Evolutionary conservation across 1,139 yeast genomes (phyloP).

Genomic region (Blastobotrys proliferans): DNA sequence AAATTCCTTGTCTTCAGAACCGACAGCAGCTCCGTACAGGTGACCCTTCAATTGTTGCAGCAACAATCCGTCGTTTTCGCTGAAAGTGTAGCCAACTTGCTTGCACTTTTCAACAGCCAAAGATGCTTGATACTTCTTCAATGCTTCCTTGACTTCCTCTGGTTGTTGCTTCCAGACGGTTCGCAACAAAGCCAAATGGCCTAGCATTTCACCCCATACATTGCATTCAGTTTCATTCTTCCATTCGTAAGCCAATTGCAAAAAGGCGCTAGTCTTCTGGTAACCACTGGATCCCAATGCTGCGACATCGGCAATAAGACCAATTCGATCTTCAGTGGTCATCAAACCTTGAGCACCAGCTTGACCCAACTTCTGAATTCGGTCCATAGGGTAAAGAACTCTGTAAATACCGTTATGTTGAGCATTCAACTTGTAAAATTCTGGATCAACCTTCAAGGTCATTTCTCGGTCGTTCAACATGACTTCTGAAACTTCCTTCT

Average conservation of each 20-base stretch:
- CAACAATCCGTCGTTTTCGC: conserved; percentile 59
- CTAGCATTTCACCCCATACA: conserved; percentile 72
- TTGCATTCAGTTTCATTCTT: conserved; percentile 43
- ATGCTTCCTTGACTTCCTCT: conserved; percentile 49
- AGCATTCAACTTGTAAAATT: conserved; percentile 74
- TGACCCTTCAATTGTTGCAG: conserved; percentile 71
- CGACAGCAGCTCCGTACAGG: conserved; percentile 66
- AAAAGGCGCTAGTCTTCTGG: conserved; percentile 60
- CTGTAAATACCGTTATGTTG: conserved; percentile 82
- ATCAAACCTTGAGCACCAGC: conserved; percentile 64
- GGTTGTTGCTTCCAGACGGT: conserved; percentile 71
- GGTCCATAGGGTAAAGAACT: conserved; percentile 68
- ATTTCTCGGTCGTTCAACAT: conserved; percentile 52
- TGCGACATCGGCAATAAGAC: conserved; percentile 78
- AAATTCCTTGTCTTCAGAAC: conserved; percentile 53
- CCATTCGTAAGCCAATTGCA: conserved; percentile 66
- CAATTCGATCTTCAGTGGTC: conserved; percentile 80
- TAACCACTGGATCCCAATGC: conserved; percentile 71
- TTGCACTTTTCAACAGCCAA: conserved; percentile 58
- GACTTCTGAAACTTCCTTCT: conserved; percentile 60
- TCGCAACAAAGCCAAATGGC: conserved; percentile 52
- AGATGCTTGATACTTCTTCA: conserved; percentile 55
- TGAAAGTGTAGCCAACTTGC: conserved; percentile 63
- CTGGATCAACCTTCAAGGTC: conserved; percentile 40
- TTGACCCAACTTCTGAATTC: conserved; percentile 69